Conservation (phyloP, 75 land plant species). For the Cryptomeria japonica region DNA sequence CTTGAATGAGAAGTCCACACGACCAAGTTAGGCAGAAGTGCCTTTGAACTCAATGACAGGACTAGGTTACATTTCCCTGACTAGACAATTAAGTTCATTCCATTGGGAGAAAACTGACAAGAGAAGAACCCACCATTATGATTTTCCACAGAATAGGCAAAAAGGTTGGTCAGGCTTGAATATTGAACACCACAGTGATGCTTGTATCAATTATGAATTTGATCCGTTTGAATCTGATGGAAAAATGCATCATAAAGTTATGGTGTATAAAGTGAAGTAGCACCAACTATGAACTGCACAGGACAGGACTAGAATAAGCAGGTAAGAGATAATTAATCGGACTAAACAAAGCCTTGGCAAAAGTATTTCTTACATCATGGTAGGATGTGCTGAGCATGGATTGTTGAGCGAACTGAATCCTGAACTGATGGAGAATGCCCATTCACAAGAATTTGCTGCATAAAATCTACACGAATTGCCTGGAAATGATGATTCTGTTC, state of each 20-base stretch:
- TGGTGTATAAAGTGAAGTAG: not conserved
- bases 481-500: slow-evolving; percentile 70
- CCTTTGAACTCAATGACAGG: not conserved
- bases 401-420: slow-evolving; percentile 52
- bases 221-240: not conserved
- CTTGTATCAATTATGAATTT: not conserved
- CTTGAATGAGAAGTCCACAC: not conserved
- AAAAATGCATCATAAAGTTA: not conserved
- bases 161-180: not conserved
- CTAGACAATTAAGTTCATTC: not conserved
- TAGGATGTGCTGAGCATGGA: slow-evolving; percentile 61
- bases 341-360: not conserved
- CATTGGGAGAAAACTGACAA: not conserved
- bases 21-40: not conserved
- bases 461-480: slow-evolving; percentile 78
- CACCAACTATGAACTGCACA: not conserved
- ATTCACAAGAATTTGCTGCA: slow-evolving; percentile 81
- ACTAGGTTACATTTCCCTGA: not conserved
- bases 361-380: not conserved
- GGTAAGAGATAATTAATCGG: not conserved
- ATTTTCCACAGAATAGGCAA: not conserved
- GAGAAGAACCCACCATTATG: not conserved
- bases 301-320: not conserved
- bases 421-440: slow-evolving; percentile 53
- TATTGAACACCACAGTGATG: not conserved